phyloP scores from a whole-genome alignment of 805 yeast genomes.

The Wickerhamomyces subpelliculosus region DNA sequence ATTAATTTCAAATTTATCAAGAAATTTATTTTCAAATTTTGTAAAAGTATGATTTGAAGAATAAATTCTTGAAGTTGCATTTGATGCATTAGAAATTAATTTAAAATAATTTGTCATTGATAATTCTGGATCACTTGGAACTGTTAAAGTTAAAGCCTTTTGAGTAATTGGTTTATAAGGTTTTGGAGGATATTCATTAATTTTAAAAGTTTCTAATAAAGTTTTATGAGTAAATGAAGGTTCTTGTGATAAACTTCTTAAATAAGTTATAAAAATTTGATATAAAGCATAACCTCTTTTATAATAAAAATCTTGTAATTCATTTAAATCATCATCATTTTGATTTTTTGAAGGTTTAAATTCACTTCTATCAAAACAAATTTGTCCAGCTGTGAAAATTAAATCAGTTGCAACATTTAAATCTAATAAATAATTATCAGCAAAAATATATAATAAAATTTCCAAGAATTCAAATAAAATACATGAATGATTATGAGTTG shows the following conservation, averaged over 20 bases:
- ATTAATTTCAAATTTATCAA: constrained; percentile 34
- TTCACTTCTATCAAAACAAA: constrained; percentile 25
- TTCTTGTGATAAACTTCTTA: constrained; percentile 25
- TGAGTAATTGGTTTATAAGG: constrained; percentile 27
- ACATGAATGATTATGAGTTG: constrained; percentile 29
- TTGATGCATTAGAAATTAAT: constrained; percentile 28
- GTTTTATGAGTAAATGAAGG: constrained; percentile 24
- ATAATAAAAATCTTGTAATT: constrained; percentile 25
- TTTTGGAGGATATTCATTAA: constrained; percentile 26
- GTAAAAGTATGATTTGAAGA: constrained; percentile 28
- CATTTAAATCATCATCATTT: constrained; percentile 22
- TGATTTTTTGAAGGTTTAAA: constrained; percentile 6
- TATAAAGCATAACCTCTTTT: constrained; percentile 28
- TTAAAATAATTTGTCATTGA: constrained; percentile 24
- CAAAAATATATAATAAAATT: constrained; percentile 24
- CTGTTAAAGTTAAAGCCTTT: constrained; percentile 28
- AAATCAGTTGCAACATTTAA: constrained; percentile 24
- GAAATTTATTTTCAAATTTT: constrained; percentile 32
- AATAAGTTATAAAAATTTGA: constrained; percentile 26
- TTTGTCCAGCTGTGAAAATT: constrained; percentile 29
- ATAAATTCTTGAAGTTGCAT: constrained; percentile 26
- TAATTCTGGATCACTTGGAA: constrained; percentile 20
- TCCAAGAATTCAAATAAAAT: constrained; percentile 31
- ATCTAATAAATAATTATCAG: constrained; percentile 25
- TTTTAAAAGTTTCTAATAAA: constrained; percentile 25